A percentile compares a stretch with the other conserved stretches of the same genome.
These are phyloP conservation scores for Pleurotus tuber-regium DNA, from an alignment of 768 basidiomycete species.

Conservation along the genomic window DNA sequence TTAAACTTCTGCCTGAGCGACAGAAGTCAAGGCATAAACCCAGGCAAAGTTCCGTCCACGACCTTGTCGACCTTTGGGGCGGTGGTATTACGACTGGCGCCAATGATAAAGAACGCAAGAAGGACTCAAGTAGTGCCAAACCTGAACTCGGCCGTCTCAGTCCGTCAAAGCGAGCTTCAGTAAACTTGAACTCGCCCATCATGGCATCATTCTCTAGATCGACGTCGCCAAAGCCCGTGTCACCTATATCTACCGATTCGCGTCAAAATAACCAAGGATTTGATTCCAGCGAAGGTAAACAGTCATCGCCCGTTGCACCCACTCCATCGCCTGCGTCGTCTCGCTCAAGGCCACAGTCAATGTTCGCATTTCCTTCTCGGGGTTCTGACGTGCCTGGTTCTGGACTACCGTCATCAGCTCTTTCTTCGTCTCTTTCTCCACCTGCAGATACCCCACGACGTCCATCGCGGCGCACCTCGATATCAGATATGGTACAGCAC, in stretches of 20 bases:
- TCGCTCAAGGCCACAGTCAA: conserved; percentile 76
- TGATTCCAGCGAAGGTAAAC: conserved; percentile 11
- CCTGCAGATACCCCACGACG: conserved; percentile 29
- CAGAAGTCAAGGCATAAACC: conserved; percentile 33
- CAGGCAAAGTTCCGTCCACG: conserved; percentile 81
- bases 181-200: conserved; percentile 12
- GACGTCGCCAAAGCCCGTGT: conserved; percentile 23
- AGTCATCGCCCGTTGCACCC: conserved; percentile 19
- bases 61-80: conserved; percentile 78
- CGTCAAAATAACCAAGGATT: conserved; percentile 13
- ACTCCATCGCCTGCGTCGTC: conserved; percentile 30
- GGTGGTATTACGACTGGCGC: conserved; percentile 38
- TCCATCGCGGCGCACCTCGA: conserved; percentile 62
- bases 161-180: conserved; percentile 7
- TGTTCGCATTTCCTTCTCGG: conserved; percentile 67
- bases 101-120: conserved; percentile 39
- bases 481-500: conserved; percentile 82
- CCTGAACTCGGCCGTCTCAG: conserved; percentile 12
- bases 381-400: conserved; percentile 31
- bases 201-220: conserved; percentile 13
- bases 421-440: conserved; percentile 1
- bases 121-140: conserved; percentile 11
- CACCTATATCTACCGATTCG: conserved; percentile 16
- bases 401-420: conserved; percentile 42
- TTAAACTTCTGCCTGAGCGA: conserved; percentile 19